Percentiles rank a stretch among this genome's conserved stretches.
Evolutionary conservation across 352 stramenopile genomes (phyloP).

Genomic region (Phytophthora lateralis): DNA sequence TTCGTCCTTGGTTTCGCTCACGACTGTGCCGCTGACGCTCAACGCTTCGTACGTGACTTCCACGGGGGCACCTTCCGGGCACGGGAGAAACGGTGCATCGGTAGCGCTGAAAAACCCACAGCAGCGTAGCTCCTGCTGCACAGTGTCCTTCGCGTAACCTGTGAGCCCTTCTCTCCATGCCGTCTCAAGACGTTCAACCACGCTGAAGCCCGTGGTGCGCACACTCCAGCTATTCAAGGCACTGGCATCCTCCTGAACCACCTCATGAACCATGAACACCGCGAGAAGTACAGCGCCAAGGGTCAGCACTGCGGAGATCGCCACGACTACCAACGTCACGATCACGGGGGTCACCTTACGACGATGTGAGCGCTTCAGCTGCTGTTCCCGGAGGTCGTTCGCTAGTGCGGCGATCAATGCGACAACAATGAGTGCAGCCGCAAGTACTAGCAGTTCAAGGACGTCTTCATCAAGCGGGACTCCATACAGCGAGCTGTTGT

Average conservation of each 20-base stretch:
- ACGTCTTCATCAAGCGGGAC: conserved; percentile 56
- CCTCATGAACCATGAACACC: conserved; percentile 71
- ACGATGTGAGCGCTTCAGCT: conserved; percentile 32
- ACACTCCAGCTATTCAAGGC: conserved; percentile 73
- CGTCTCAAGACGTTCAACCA: conserved; percentile 48
- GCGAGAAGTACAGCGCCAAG: conserved; percentile 42
- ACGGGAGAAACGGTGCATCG: conserved; percentile 57
- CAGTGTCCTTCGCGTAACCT: conserved; percentile 46
- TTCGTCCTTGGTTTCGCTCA: conserved; percentile 53
- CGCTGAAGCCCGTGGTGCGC: conserved; percentile 71
- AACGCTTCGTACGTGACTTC: conserved; percentile 65
- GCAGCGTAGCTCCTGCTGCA: conserved; percentile 74
- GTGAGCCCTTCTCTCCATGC: conserved; percentile 52
- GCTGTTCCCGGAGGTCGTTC: conserved; percentile 50
- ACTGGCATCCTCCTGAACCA: conserved; percentile 51
- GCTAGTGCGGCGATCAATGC: conserved; percentile 60
- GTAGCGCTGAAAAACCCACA: conserved; percentile 60
- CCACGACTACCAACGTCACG: conserved; percentile 35
- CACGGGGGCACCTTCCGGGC: conserved; percentile 47
- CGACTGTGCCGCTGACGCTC: conserved; percentile 59
- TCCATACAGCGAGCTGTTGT: conserved; percentile 55
- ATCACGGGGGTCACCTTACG: conserved; percentile 21
- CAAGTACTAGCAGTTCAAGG: conserved; percentile 43
- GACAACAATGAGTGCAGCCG: conserved; percentile 35
- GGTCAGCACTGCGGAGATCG: conserved; percentile 47